phyloP scores from a whole-genome alignment of 1,284 basidiomycete species.

The Leccinum pallidistipes region DNA sequence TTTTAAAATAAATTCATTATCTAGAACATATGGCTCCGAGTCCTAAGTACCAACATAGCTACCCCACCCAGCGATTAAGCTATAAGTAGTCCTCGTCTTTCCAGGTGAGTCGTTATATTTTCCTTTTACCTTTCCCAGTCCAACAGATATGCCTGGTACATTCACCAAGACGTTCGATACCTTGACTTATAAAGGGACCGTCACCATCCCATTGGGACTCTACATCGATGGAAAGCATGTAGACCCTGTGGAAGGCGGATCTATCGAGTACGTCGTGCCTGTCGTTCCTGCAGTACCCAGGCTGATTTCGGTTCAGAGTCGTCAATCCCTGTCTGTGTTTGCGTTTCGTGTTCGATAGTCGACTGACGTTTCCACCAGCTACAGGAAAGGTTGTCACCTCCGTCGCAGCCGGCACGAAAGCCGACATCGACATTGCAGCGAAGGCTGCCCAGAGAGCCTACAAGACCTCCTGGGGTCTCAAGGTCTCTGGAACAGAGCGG shows the following conservation, averaged over 20 bases:
- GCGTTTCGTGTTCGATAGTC: neutral
- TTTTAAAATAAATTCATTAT: neutral
- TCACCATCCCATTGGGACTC: conserved; percentile 27
- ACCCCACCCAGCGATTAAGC: neutral
- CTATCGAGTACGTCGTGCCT: conserved; percentile 23
- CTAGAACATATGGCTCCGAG: neutral
- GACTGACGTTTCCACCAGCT: conserved; percentile 12
- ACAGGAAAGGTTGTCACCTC: conserved; percentile 27
- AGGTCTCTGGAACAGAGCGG: conserved; percentile 53
- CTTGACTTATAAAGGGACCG: conserved; percentile 25
- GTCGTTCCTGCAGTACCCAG: neutral
- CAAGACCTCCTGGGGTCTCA: conserved; percentile 52
- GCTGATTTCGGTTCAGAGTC: conserved; percentile 17
- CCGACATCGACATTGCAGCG: conserved; percentile 28
- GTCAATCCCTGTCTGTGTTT: conserved; percentile 22
- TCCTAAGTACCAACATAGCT: neutral
- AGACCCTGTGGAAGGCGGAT: conserved; percentile 22
- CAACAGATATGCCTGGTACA: conserved; percentile 17
- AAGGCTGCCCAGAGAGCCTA: conserved; percentile 52
- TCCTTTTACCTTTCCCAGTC: neutral
- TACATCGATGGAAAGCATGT: conserved; percentile 31
- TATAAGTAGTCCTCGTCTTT: conserved; percentile 5
- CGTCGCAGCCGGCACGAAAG: conserved; percentile 22
- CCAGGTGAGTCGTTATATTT: neutral
- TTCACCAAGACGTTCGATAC: conserved; percentile 28